Evolutionary conservation across 176 grass and related monocot genomes (phyloP), one percentile per base, ranked within the genome.

Genomic region (Otatea glauca): DNA sequence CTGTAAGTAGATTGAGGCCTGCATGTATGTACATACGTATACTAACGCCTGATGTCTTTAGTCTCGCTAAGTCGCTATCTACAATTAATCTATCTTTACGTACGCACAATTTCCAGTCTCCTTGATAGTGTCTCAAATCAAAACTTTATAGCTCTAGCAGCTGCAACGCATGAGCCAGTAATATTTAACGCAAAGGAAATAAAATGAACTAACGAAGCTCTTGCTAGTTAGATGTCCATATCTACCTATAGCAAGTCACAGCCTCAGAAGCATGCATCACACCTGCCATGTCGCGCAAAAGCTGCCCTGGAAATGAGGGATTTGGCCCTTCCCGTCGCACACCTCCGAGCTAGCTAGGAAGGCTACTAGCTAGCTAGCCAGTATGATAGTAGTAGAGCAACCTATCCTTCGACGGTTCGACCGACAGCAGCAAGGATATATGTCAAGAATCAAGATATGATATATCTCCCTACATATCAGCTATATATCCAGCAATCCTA

Each of bases 221-320:
- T 82, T 38, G 76, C 25, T 9, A 62, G 5, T 13, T 12, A 48
- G 72, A 75, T 65, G 85, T 50, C 32, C 29, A 63, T 54, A 38
- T 24, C 27, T 76, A 60, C 17, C 76, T 73, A 42, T 35, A 9
- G 41, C 41, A 66, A 69, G 42, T 42, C 32, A 42, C 63, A 70
- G 63, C 64, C 42, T 69, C 42, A 75, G 74, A 53, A 64, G 74
- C 54, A 78, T 5, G 51, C 76, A 60, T 75, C 44, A 24, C 56
- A 35, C 25, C 45, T 78, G 80, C 48, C 67, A 66, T 48, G 47
- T 42, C 2, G 88, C 72, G 83, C 48, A 69, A 83, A 83, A 74
- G 63, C 84, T 47, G 84, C 58, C 79, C 84, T 10, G 84, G 68
- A 90, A 86, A 78, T 29, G 29, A 67, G 84, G 84, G 83, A 73